These are phyloP conservation scores for Colletotrichum magnum DNA, from an alignment of 2,329 filamentous ascomycete genomes.

Conservation along the genomic window DNA sequence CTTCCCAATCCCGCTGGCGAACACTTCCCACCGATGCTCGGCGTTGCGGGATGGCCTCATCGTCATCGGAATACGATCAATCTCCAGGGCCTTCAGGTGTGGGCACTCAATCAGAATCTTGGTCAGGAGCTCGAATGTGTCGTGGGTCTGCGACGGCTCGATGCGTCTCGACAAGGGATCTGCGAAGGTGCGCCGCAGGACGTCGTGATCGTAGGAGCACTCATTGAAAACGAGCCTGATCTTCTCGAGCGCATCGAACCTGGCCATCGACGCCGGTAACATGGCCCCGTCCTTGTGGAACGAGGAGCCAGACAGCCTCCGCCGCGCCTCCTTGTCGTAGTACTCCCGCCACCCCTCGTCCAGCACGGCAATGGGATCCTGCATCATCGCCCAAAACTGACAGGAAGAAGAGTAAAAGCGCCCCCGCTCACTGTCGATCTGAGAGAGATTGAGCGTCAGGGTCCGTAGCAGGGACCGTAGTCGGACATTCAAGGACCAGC, in stretches of 20 bases:
- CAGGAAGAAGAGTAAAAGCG: constrained; percentile 50
- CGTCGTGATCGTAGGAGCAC: neutral
- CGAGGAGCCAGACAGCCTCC: constrained; percentile 20
- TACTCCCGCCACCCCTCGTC: constrained; percentile 54
- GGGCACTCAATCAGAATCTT: neutral
- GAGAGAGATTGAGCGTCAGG: constrained; percentile 61
- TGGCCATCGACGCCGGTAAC: neutral
- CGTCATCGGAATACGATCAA: constrained; percentile 3
- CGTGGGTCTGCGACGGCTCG: neutral
- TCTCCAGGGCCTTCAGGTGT: neutral
- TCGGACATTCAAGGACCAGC: constrained; percentile 59
- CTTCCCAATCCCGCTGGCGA: neutral
- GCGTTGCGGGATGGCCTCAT: neutral
- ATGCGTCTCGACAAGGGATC: neutral
- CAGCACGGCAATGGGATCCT: constrained; percentile 52
- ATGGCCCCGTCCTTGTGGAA: neutral
- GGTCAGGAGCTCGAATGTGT: constrained; percentile 1
- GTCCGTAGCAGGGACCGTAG: constrained; percentile 58
- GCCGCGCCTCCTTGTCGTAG: constrained; percentile 52
- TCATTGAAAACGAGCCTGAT: neutral
- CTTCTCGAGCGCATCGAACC: neutral
- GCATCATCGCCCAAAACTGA: constrained; percentile 55
- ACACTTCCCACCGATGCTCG: constrained; percentile 2
- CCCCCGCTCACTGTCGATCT: constrained; percentile 57
- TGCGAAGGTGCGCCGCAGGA: neutral